Percentiles rank a stretch among this genome's conserved stretches.
phyloP scores from a whole-genome alignment of 2,329 filamentous ascomycete species.

The Graphium sp. region DNA sequence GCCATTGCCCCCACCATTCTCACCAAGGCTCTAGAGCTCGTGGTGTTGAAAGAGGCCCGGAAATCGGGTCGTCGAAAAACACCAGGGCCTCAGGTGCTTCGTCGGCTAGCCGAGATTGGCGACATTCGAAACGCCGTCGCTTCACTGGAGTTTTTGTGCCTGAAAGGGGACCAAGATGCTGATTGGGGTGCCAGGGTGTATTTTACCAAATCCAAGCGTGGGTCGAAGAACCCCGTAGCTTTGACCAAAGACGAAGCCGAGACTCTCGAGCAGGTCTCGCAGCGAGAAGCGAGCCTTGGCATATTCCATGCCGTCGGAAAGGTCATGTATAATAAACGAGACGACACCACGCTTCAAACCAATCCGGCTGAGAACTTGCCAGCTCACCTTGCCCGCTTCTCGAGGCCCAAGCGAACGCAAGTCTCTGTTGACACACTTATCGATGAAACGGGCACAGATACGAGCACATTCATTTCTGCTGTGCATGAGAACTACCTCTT shows the following conservation, averaged over 20 bases:
- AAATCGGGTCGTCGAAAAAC: constrained; percentile 59
- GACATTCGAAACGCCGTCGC: constrained; percentile 89
- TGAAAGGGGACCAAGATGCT: constrained; percentile 59
- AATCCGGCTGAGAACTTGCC: constrained; percentile 32
- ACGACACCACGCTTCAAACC: constrained; percentile 29
- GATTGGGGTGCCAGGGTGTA: constrained; percentile 62
- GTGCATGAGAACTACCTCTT: constrained; percentile 86
- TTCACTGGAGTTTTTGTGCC: constrained; percentile 78
- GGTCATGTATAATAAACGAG: constrained; percentile 87
- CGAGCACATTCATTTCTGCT: constrained; percentile 74
- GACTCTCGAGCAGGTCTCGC: constrained; percentile 64
- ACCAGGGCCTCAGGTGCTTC: constrained; percentile 64
- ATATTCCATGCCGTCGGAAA: constrained; percentile 95
- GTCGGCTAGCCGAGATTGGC: constrained; percentile 67
- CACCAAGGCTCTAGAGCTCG: constrained; percentile 63
- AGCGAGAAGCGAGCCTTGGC: constrained; percentile 76
- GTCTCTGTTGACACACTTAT: constrained; percentile 62
- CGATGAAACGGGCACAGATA: constrained; percentile 86
- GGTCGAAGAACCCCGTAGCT: constrained; percentile 32
- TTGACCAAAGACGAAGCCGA: constrained; percentile 67
- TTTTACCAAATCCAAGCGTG: constrained; percentile 52
- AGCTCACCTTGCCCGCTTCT: constrained; percentile 34
- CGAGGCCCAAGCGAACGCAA: constrained; percentile 44
- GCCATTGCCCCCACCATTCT: constrained; percentile 75
- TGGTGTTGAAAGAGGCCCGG: constrained; percentile 72